Evolutionary conservation across 225 moss, liverwort and hornwort species (phyloP).

Genomic region (Sphagnum contortum): DNA sequence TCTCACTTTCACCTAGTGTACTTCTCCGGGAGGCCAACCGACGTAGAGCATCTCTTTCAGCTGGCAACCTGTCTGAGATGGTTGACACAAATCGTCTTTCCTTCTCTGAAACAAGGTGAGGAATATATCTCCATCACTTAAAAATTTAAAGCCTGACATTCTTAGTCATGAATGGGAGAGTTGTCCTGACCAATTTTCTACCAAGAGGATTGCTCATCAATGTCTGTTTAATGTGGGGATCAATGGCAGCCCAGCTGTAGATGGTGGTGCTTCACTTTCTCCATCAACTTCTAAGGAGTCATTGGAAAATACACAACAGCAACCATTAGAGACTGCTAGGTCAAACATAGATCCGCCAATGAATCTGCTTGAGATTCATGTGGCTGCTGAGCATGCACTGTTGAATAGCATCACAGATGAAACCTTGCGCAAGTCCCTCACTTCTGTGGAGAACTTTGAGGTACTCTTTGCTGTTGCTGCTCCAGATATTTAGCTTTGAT

Average conservation of each 20-base stretch:
- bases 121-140: neutral
- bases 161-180: no score
- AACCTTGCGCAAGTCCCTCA: slow-evolving; percentile 61
- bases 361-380: slow-evolving; percentile 90
- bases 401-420: slow-evolving; percentile 62
- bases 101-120: slow-evolving; percentile 32
- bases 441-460: slow-evolving; percentile 82
- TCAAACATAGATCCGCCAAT: slow-evolving; percentile 68
- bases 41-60: slow-evolving; percentile 80
- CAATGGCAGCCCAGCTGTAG: slow-evolving; percentile 64
- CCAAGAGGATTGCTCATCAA: no score
- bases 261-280: slow-evolving; percentile 32
- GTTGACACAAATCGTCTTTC: slow-evolving; percentile 24
- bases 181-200: no score
- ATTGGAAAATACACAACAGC: slow-evolving; percentile 17
- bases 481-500: no score
- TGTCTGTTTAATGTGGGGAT: slow-evolving; percentile 12
- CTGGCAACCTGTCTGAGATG: slow-evolving; percentile 69
- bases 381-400: slow-evolving; percentile 93
- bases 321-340: slow-evolving; percentile 14
- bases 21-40: slow-evolving; percentile 88
- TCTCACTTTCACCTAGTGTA: slow-evolving; percentile 80
- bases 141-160: no score
- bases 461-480: slow-evolving; percentile 15
- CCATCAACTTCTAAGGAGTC: slow-evolving; percentile 23